A percentile compares a stretch with the other conserved stretches of the same genome.
Conservation (phyloP, 2,329 filamentous ascomycete species). For the Fusarium continuum region DNA sequence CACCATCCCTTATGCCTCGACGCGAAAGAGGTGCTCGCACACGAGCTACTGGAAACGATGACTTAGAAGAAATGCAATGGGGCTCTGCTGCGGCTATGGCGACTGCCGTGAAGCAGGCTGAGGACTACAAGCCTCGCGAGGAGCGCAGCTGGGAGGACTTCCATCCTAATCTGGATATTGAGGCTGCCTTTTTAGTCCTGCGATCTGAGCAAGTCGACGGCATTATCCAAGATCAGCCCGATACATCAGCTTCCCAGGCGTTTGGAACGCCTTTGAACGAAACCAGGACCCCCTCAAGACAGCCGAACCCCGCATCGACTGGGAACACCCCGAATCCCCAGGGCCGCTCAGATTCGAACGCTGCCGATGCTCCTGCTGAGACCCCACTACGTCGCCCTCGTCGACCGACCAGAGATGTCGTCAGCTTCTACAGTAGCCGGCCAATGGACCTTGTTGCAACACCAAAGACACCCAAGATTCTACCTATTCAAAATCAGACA, state of each 20-base stretch:
- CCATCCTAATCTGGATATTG: conserved; percentile 93
- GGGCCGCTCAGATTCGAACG: conserved; percentile 44
- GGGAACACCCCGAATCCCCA: conserved; percentile 56
- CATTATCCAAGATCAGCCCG: conserved; percentile 55
- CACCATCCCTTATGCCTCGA: conserved; percentile 59
- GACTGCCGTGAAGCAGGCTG: conserved; percentile 86
- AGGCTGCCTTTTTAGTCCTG: conserved; percentile 80
- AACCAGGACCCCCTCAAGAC: conserved; percentile 57
- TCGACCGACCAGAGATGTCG: conserved; percentile 60
- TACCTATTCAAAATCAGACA: conserved; percentile 82
- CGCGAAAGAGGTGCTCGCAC: conserved; percentile 67
- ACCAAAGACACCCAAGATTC: conserved; percentile 69
- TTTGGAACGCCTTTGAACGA: conserved; percentile 50
- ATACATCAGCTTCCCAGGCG: conserved; percentile 48
- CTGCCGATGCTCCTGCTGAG: conserved; percentile 44
- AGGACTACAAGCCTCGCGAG: conserved; percentile 96
- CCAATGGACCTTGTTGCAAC: conserved; percentile 54
- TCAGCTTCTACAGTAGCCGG: conserved; percentile 63
- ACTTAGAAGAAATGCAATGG: conserved; percentile 73
- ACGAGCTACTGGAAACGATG: conserved; percentile 61
- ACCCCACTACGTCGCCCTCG: conserved; percentile 51
- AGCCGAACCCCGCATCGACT: conserved; percentile 55
- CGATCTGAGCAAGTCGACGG: conserved; percentile 88
- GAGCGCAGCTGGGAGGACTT: conserved; percentile 98
- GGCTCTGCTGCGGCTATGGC: conserved; percentile 90